A percentile compares a stretch with the other conserved stretches of the same genome.
These are phyloP conservation scores for Podospora sp. DNA, from an alignment of 495 filamentous ascomycete species.

Conservation along the genomic window DNA sequence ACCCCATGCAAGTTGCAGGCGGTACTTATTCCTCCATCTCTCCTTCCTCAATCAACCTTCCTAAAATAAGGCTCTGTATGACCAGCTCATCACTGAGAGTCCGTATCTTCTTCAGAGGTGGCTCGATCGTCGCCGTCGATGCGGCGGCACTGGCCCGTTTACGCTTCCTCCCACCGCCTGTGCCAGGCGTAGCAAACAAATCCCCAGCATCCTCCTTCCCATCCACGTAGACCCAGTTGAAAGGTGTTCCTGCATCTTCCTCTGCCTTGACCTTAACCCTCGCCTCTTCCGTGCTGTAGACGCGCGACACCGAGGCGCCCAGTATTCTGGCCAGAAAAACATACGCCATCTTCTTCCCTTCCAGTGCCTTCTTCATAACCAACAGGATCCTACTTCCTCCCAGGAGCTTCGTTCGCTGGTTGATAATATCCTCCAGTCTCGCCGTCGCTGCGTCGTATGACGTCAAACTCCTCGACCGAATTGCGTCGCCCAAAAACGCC, in stretches of 20 bases:
- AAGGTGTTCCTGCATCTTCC: slow-evolving; percentile 52
- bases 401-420: slow-evolving; percentile 62
- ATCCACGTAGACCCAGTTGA: slow-evolving; percentile 84
- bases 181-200: slow-evolving; percentile 29
- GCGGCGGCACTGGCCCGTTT: slow-evolving; percentile 44
- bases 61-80: slow-evolving; percentile 90
- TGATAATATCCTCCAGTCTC: slow-evolving; percentile 59
- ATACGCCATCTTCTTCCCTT: slow-evolving; percentile 59
- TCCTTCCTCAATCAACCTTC: slow-evolving; percentile 68
- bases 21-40: slow-evolving; percentile 41
- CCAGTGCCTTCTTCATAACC: slow-evolving; percentile 66
- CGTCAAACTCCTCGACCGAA: slow-evolving; percentile 70
- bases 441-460: slow-evolving; percentile 61
- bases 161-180: slow-evolving; percentile 40
- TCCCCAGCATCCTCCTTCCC: slow-evolving; percentile 36
- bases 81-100: slow-evolving; percentile 82
- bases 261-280: slow-evolving; percentile 57
- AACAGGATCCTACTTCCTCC: slow-evolving; percentile 70
- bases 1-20: too few species aligned
- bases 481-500: slow-evolving; percentile 70
- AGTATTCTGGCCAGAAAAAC: slow-evolving; percentile 77
- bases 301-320: slow-evolving; percentile 69
- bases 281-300: slow-evolving; percentile 64
- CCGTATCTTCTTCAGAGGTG: slow-evolving; percentile 53
- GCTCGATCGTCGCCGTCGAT: slow-evolving; percentile 31